Evolutionary conservation across 192 early-diverging fungal genomes (phyloP), one percentile per base, ranked within the genome.

Genomic region (Linnemannia zychae): DNA sequence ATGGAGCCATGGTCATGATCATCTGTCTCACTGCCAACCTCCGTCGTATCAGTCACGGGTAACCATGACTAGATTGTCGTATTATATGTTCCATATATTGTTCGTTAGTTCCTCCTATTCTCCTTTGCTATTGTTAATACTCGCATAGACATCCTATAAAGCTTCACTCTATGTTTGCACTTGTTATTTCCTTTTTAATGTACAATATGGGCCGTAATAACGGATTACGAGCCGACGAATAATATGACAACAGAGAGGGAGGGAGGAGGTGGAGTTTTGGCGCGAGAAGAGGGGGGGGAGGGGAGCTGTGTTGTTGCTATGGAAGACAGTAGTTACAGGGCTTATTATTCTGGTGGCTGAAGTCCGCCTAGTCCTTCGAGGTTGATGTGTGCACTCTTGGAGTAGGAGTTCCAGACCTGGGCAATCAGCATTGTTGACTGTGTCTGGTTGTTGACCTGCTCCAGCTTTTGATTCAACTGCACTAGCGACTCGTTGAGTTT

Each of bases 1-100:
- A 96, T 80, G 98, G 98, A 6, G 76, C 90, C 37, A 77, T 94
- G 47, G 92, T 99, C 24, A 97, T 99, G 92, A 76, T 92, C n/a
- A 89, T 95, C 18, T 96, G 95, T 53, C 88, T 96, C n/a, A 88
- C 92, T 5, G 91, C 92, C 57, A 96, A 96, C 74, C 88, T 96
- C 34, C 37, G 76, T 72, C 82, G 83, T 37, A 77, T 88, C n/a
- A 53, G 78, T 38, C 50, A 66, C 22, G 66, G 66, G 75, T 83
- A 81, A 49, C 57, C 28, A 38, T 28, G 49, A 68, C 3, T 24
- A 57, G 17, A 57, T 28, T 12, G 11, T 63, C 0, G 20, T 22
- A 1, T 1, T 24, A 9, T 53, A 53, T 44, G 40, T 44, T 44
- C n/a, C 5, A 22, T 75, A 48, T 31, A 38, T 63, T 22, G 20